phyloP scores from a whole-genome alignment of 2,329 filamentous ascomycete species.

The Pseudogymnoascus sp. region DNA sequence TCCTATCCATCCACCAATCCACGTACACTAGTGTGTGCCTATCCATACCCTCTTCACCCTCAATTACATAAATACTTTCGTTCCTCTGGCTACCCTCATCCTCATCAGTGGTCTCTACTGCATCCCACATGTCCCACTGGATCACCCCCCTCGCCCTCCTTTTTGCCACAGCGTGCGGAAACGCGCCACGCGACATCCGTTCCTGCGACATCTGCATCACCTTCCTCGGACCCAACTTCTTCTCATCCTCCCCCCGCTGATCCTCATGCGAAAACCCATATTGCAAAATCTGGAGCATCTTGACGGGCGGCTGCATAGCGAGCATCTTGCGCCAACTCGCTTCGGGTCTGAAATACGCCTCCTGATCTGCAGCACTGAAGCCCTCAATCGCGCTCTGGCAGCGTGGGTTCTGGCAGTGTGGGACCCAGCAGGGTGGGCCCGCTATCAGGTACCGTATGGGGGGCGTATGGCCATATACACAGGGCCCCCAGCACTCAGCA shows the following conservation, averaged over 20 bases:
- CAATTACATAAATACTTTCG: not conserved
- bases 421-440: not conserved
- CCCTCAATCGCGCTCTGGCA: not conserved
- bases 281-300: not conserved
- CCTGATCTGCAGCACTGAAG: not conserved
- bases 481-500: not conserved
- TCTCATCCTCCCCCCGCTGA: not conserved
- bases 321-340: not conserved
- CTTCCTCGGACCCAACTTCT: not conserved
- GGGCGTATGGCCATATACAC: not conserved
- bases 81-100: not conserved
- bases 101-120: not conserved
- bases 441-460: not conserved
- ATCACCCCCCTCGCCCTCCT: not conserved
- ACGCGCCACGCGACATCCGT: not conserved
- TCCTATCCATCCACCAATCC: not conserved
- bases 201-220: not conserved
- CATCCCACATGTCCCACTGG: not conserved
- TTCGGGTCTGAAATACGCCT: not conserved
- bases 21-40: not conserved
- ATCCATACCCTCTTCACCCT: not conserved
- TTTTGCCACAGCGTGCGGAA: not conserved
- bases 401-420: not conserved
- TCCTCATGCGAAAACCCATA: not conserved
- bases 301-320: not conserved